Conservation (phyloP, 805 yeast genomes). For the Wickerhamiella hasegawae region DNA sequence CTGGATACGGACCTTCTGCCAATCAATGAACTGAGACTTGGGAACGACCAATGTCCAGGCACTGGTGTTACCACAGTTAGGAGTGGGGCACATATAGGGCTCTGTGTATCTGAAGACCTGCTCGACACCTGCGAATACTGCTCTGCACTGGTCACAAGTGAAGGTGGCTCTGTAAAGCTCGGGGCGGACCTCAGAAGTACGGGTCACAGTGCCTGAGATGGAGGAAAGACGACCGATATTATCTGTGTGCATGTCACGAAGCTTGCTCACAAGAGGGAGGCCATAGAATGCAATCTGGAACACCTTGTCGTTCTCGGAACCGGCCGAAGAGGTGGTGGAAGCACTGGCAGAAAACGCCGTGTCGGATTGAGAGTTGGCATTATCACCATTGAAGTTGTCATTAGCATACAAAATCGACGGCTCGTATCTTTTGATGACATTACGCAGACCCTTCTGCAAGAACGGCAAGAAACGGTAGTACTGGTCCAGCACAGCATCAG, state of each 20-base stretch:
- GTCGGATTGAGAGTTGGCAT: slow-evolving; percentile 19
- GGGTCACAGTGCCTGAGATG: slow-evolving; percentile 86
- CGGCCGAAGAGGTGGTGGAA: slow-evolving; percentile 9
- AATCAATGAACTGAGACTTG: slow-evolving; percentile 79
- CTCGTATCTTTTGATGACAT: slow-evolving; percentile 55
- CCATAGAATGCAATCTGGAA: slow-evolving; percentile 83
- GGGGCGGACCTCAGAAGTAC: slow-evolving; percentile 93
- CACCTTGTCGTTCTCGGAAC: slow-evolving; percentile 43
- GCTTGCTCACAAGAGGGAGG: slow-evolving; percentile 64
- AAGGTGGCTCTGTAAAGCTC: slow-evolving; percentile 78
- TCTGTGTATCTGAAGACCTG: slow-evolving; percentile 88
- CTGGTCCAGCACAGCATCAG: slow-evolving; percentile 68
- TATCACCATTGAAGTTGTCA: background rate
- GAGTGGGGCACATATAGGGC: slow-evolving; percentile 81
- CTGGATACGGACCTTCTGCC: slow-evolving; percentile 93
- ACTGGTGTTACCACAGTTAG: slow-evolving; percentile 73
- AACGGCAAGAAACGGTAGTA: slow-evolving; percentile 87
- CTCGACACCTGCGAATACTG: slow-evolving; percentile 75
- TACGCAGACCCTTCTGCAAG: slow-evolving; percentile 54
- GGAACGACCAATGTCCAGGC: slow-evolving; percentile 72
- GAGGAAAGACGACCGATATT: slow-evolving; percentile 72
- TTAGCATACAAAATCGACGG: slow-evolving; percentile 40
- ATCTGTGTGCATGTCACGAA: slow-evolving; percentile 81
- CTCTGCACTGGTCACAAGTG: slow-evolving; percentile 76
- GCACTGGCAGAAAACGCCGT: slow-evolving; percentile 21